phyloP scores from a whole-genome alignment of 1,284 basidiomycete species.

The Thelephora terrestris region DNA sequence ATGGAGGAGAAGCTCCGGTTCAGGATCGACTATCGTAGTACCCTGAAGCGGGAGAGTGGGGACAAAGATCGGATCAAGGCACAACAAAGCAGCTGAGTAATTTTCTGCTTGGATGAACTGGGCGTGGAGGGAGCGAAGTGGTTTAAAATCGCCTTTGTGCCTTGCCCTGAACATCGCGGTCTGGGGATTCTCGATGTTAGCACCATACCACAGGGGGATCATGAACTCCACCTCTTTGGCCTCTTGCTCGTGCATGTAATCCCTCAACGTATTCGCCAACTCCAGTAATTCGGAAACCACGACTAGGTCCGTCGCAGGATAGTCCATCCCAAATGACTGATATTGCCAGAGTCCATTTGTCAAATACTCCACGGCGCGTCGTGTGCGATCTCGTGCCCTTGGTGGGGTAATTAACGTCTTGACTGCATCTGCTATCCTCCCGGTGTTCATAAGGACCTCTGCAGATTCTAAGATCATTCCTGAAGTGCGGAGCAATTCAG shows the following conservation, averaged over 20 bases:
- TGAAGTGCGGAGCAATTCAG: conserved; percentile 35
- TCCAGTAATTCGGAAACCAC: no score
- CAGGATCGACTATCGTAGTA: conserved; percentile 28
- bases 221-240: conserved; percentile 14
- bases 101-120: conserved; percentile 19
- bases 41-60: conserved; percentile 13
- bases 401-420: conserved; percentile 29
- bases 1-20: conserved; percentile 24
- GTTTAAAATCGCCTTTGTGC: conserved; percentile 9
- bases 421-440: conserved; percentile 39
- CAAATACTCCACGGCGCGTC: conserved; percentile 15
- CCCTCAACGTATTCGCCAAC: not conserved
- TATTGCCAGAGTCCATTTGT: conserved; percentile 19
- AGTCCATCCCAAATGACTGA: conserved; percentile 17
- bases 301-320: no score
- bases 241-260: conserved; percentile 1
- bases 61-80: conserved; percentile 31
- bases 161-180: conserved; percentile 33
- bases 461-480: conserved; percentile 43
- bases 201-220: not conserved
- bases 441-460: conserved; percentile 41
- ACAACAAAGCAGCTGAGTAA: conserved; percentile 28
- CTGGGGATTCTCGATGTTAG: conserved; percentile 14
- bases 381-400: conserved; percentile 8
- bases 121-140: conserved; percentile 21